Evolutionary conservation across 2,329 filamentous ascomycete genomes (phyloP).

Genomic region (Drechmeria coniospora): DNA sequence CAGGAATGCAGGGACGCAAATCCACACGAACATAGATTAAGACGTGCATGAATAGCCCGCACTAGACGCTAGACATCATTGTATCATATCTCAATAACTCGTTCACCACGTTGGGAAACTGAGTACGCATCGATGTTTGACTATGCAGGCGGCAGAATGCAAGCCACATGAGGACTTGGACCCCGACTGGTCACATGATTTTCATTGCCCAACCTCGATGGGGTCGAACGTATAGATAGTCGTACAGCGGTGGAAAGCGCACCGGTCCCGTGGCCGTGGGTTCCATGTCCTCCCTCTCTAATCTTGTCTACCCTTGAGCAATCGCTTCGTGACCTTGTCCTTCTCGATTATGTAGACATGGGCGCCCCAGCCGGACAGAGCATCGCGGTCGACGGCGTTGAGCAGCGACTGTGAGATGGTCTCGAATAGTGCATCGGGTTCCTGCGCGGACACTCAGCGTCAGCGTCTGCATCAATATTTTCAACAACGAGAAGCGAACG

Average conservation of each 20-base stretch:
- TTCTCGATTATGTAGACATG: slow-evolving; percentile 99
- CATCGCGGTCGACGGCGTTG: slow-evolving; percentile 92
- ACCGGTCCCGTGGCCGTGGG: slow-evolving; percentile 6
- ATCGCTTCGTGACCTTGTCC: slow-evolving; percentile 97
- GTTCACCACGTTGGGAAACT: too few species aligned
- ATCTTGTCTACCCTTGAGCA: slow-evolving; percentile 96
- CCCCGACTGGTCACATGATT: too few species aligned
- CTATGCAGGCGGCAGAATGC: too few species aligned
- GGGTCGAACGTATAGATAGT: slow-evolving; percentile 7
- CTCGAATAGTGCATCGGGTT: slow-evolving; percentile 90
- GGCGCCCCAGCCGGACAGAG: slow-evolving; percentile 92
- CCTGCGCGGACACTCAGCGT: slow-evolving; percentile 27
- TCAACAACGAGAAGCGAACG: slow-evolving; percentile 19
- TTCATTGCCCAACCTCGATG: slow-evolving; percentile 1
- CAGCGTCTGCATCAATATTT: too few species aligned
- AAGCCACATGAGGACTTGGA: too few species aligned
- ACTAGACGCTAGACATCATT: slow-evolving; percentile 16
- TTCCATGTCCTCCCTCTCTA: slow-evolving; percentile 23
- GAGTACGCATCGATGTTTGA: too few species aligned
- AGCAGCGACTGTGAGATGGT: slow-evolving; percentile 92
- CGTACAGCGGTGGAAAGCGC: slow-evolving; percentile 5
- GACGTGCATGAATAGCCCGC: slow-evolving; percentile 4
- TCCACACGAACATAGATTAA: slow-evolving; percentile 7
- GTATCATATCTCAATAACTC: too few species aligned
- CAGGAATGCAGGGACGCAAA: slow-evolving; percentile 6